Conservation (phyloP, 2,329 filamentous ascomycete species). For the Fusarium haematococcum region DNA sequence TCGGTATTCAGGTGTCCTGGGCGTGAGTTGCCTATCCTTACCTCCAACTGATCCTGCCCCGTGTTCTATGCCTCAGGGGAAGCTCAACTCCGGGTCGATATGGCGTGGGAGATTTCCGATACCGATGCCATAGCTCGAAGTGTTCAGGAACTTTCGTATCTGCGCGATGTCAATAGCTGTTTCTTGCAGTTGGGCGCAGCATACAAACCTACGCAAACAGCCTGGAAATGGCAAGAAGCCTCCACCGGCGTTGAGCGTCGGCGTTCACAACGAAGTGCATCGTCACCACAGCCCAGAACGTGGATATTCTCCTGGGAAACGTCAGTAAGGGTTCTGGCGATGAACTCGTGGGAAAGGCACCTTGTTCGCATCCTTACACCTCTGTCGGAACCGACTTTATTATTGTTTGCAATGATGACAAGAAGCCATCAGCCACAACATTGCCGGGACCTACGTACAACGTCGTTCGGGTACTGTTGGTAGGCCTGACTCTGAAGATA, state of each 20-base stretch:
- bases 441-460: background rate
- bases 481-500: background rate
- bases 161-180: background rate
- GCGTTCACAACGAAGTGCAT: background rate
- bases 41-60: background rate
- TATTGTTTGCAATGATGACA: too few relatives aligned
- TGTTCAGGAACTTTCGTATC: background rate
- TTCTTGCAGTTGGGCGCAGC: background rate
- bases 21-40: background rate
- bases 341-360: background rate
- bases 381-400: background rate
- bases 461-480: background rate
- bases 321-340: background rate
- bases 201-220: background rate
- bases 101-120: background rate
- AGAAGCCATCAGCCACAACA: too few relatives aligned
- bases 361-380: background rate
- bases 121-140: background rate
- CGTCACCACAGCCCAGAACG: background rate
- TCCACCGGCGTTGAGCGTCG: background rate
- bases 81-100: background rate
- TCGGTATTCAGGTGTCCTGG: background rate
- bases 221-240: background rate
- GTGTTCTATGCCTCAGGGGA: background rate
- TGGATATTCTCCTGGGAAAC: background rate